Percentiles rank a stretch among this genome's conserved stretches.
Conservation (phyloP, 2,329 filamentous ascomycete genomes). For the Nectriaceae sp. region DNA sequence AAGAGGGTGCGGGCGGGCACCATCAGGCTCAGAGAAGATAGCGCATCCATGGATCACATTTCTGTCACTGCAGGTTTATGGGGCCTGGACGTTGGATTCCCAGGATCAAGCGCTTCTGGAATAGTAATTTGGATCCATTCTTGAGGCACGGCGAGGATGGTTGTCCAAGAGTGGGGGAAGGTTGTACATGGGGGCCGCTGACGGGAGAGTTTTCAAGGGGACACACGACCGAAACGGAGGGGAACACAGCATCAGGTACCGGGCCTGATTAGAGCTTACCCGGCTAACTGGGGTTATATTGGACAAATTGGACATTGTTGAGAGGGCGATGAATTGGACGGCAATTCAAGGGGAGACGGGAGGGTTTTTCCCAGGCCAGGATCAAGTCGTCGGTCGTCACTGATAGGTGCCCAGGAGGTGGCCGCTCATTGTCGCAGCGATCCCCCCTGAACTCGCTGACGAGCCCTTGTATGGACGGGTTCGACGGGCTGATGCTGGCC, state of each 20-base stretch:
- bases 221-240: not conserved
- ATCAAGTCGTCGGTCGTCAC: too few species aligned
- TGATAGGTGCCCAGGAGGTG: too few species aligned
- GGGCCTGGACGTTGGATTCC: not conserved
- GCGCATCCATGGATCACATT: not conserved
- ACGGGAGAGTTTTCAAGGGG: not conserved
- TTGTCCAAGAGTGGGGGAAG: too few species aligned
- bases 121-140: not conserved
- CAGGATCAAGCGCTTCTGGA: constrained; percentile 1
- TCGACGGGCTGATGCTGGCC: not conserved
- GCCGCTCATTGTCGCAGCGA: not conserved
- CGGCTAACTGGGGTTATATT: too few species aligned
- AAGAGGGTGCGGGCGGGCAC: not conserved
- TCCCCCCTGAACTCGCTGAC: not conserved
- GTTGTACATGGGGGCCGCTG: not conserved
- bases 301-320: too few species aligned
- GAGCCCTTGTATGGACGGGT: not conserved
- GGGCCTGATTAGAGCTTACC: not conserved
- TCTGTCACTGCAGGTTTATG: not conserved
- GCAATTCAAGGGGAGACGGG: too few species aligned
- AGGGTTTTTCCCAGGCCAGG: too few species aligned
- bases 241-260: not conserved
- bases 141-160: not conserved
- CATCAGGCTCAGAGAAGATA: not conserved
- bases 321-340: too few species aligned